A percentile compares a stretch with the other conserved stretches of the same genome.
Evolutionary conservation across 441 rosid species (phyloP).

Genomic region (Melastoma candidum): DNA sequence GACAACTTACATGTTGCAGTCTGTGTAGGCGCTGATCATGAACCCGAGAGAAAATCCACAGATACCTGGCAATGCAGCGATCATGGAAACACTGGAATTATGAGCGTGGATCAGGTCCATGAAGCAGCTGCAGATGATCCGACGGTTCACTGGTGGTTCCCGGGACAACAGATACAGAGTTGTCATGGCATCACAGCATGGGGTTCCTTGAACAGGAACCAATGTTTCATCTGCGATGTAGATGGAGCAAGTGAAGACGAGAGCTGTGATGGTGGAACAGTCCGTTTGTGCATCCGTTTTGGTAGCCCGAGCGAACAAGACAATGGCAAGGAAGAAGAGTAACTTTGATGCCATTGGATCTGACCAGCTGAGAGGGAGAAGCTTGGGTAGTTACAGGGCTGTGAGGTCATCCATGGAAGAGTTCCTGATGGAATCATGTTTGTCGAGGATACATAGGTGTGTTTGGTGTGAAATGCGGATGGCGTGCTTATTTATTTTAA

Average conservation of each 20-base stretch:
- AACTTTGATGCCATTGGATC: too few species aligned
- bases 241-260: constrained; percentile 45
- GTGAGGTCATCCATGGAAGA: too few species aligned
- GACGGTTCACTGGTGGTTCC: constrained; percentile 26
- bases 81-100: constrained; percentile 49
- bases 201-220: constrained; percentile 61
- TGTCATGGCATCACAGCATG: constrained; percentile 59
- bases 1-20: constrained; percentile 43
- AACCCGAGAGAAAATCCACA: constrained; percentile 66
- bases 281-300: constrained; percentile 13
- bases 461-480: too few species aligned
- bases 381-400: too few species aligned
- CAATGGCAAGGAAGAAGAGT: too few species aligned
- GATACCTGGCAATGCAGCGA: constrained; percentile 68
- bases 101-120: constrained; percentile 40
- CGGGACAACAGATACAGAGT: constrained; percentile 30
- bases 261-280: constrained; percentile 46
- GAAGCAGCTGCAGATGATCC: constrained; percentile 45
- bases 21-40: constrained; percentile 47
- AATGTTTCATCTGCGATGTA: constrained; percentile 57
- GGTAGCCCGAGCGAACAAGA: too few species aligned
- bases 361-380: too few species aligned
- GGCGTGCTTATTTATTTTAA: too few species aligned
- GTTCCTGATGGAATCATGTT: too few species aligned
- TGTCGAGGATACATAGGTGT: too few species aligned